These are phyloP conservation scores for Ustulina deusta DNA, from an alignment of 2,329 filamentous ascomycete species.

Conservation along the genomic window DNA sequence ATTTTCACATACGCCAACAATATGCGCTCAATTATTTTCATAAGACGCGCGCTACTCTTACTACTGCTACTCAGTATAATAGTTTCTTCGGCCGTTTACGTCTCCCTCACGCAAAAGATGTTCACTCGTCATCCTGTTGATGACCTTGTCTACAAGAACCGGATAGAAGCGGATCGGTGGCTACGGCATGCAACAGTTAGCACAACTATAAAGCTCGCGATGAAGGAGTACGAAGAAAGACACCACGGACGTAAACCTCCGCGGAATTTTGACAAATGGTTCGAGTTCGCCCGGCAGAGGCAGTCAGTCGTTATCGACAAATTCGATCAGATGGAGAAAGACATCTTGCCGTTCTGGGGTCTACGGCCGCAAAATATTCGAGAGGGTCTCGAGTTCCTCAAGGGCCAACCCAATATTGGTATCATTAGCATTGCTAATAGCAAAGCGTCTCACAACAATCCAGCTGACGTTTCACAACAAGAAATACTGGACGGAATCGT, in stretches of 20 bases:
- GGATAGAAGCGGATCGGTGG: slow-evolving; percentile 63
- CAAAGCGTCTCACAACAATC: slow-evolving; percentile 60
- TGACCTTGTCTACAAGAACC: slow-evolving; percentile 62
- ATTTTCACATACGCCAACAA: slow-evolving; percentile 59
- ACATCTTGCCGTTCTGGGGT: slow-evolving; percentile 82
- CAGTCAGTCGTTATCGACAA: slow-evolving; percentile 80
- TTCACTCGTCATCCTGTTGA: slow-evolving; percentile 60
- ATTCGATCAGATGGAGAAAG: slow-evolving; percentile 81
- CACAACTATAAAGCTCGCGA: slow-evolving; percentile 60
- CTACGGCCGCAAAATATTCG: slow-evolving; percentile 76
- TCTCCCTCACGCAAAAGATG: slow-evolving; percentile 49
- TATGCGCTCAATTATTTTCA: slow-evolving; percentile 57
- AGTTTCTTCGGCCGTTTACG: slow-evolving; percentile 54
- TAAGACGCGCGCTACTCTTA: slow-evolving; percentile 57
- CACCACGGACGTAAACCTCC: slow-evolving; percentile 77
- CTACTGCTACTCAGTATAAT: slow-evolving; percentile 55
- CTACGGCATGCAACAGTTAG: slow-evolving; percentile 61
- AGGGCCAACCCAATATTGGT: slow-evolving; percentile 58
- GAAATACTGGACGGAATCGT: slow-evolving; percentile 60
- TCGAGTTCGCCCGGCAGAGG: slow-evolving; percentile 76
- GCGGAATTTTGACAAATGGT: slow-evolving; percentile 87
- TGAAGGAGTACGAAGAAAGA: slow-evolving; percentile 62
- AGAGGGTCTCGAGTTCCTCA: slow-evolving; percentile 61
- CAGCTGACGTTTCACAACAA: slow-evolving; percentile 50
- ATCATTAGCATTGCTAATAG: slow-evolving; percentile 73